phyloP scores from a whole-genome alignment of 75 land plant species.

The Pinus albicaulis region DNA sequence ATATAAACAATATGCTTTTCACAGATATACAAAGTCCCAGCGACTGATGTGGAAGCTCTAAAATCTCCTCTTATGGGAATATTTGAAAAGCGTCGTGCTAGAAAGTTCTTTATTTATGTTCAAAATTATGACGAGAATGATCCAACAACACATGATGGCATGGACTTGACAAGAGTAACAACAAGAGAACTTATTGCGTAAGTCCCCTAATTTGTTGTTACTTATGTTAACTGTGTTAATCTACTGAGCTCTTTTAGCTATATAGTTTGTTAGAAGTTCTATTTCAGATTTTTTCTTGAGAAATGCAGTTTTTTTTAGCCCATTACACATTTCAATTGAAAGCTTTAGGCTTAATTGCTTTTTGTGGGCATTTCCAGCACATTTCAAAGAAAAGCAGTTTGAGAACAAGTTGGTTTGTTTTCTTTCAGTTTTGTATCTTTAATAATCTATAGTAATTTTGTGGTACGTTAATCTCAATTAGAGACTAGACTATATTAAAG shows the following conservation, averaged over 20 bases:
- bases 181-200: conserved; percentile 81
- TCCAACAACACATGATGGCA: conserved; percentile 62
- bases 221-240: background rate
- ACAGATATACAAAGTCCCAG: conserved; percentile 71
- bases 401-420: background rate
- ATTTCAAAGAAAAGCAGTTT: background rate
- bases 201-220: background rate
- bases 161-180: conserved; percentile 62
- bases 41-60: conserved; percentile 72
- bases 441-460: background rate
- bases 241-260: conserved; percentile 1
- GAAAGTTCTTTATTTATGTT: conserved; percentile 71
- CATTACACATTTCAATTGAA: background rate
- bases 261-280: background rate
- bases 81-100: conserved; percentile 72
- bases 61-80: conserved; percentile 77
- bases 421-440: background rate
- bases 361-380: background rate
- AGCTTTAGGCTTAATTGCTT: background rate
- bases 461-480: background rate
- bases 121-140: conserved; percentile 62
- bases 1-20: background rate
- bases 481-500: background rate
- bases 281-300: background rate
- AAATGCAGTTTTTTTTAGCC: background rate